A percentile compares a stretch with the other conserved stretches of the same genome.
These are phyloP conservation scores for Caryopteris hybrid DNA, from an alignment of 305 asterid species.

Conservation along the genomic window DNA sequence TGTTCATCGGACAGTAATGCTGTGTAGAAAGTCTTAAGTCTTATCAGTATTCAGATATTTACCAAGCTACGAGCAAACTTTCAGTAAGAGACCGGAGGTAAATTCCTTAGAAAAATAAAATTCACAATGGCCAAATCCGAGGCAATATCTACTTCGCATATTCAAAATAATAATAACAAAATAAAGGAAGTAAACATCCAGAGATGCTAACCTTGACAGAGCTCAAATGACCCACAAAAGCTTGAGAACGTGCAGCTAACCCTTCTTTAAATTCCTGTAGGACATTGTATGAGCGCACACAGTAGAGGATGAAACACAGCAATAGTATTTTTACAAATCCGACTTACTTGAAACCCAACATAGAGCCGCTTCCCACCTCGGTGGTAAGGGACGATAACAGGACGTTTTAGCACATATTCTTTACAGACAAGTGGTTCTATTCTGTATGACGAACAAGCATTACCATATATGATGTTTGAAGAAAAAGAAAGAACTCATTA, in stretches of 20 bases:
- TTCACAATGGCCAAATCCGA: neutral
- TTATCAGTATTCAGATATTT: neutral
- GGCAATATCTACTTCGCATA: neutral
- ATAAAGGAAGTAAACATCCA: neutral
- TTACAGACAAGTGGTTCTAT: slow-evolving; percentile 91
- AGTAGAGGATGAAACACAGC: slow-evolving; percentile 10
- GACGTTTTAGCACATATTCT: slow-evolving; percentile 65
- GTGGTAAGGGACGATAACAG: slow-evolving; percentile 88
- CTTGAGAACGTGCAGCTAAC: slow-evolving; percentile 68
- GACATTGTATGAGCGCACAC: slow-evolving; percentile 18
- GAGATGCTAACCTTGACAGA: slow-evolving; percentile 47
- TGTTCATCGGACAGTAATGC: neutral
- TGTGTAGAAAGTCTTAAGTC: neutral
- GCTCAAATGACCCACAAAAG: slow-evolving; percentile 53
- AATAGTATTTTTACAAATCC: neutral
- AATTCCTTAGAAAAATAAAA: neutral
- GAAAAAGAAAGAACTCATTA: neutral
- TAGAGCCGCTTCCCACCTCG: slow-evolving; percentile 96
- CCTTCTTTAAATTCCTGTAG: slow-evolving; percentile 87
- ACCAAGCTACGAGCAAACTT: neutral
- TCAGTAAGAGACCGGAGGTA: neutral
- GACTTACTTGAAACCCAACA: slow-evolving; percentile 78
- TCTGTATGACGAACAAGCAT: slow-evolving; percentile 37
- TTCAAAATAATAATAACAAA: neutral
- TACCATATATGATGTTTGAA: slow-evolving; percentile 6